Percentiles rank a stretch among this genome's conserved stretches.
Evolutionary conservation across 225 moss, liverwort and hornwort genomes (phyloP).

Genomic region (Anthoceros angustus): DNA sequence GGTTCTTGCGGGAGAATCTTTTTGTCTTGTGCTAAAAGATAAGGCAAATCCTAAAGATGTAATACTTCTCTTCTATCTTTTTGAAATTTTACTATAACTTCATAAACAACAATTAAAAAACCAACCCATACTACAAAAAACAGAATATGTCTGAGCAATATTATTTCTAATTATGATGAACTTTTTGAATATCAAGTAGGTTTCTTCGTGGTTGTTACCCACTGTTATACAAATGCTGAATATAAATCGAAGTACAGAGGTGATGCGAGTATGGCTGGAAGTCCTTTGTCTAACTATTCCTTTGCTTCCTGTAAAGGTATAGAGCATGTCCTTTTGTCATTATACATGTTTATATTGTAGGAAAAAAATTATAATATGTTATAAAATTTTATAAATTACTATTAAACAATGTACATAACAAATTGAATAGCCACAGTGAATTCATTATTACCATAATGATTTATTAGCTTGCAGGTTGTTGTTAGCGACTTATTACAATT

Average conservation of each 20-base stretch:
- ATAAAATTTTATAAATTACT: neutral
- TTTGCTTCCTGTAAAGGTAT: conserved; percentile 56
- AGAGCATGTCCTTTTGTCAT: neutral
- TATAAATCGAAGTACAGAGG: conserved; percentile 51
- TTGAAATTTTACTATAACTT: neutral
- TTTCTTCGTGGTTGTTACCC: conserved; percentile 40
- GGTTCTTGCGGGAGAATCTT: conserved; percentile 60
- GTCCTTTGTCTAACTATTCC: conserved; percentile 51
- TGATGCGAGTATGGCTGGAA: conserved; percentile 56
- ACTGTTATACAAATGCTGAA: conserved; percentile 52
- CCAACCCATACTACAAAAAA: too few species aligned
- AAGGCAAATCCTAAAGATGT: conserved; percentile 67
- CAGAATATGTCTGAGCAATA: too few species aligned
- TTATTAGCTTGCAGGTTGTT: conserved; percentile 31
- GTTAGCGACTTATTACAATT: conserved; percentile 55
- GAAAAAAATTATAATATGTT: neutral
- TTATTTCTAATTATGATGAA: too few species aligned
- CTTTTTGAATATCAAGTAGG: neutral
- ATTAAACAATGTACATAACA: neutral
- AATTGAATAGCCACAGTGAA: too few species aligned
- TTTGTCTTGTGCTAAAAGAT: conserved; percentile 41
- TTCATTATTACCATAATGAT: too few species aligned
- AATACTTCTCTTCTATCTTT: conserved; percentile 7
- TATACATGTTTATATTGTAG: too few species aligned
- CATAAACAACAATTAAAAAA: too few species aligned